Percentiles rank a stretch among this genome's conserved stretches.
Evolutionary conservation across 352 stramenopile genomes (phyloP).

Genomic region (Globisporangium solare): DNA sequence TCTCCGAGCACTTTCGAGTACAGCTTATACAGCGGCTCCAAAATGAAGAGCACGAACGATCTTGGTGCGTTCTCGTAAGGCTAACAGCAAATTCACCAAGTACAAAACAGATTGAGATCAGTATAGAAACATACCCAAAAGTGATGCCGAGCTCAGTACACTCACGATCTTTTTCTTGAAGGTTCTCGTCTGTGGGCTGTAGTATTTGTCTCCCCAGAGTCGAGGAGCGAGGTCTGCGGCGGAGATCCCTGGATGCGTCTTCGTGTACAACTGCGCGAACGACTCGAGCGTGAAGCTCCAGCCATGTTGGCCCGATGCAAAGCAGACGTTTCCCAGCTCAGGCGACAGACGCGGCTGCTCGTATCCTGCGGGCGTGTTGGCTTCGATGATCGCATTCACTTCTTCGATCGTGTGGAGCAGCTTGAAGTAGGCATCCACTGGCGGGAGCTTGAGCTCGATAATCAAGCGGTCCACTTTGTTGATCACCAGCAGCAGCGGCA

Average conservation of each 20-base stretch:
- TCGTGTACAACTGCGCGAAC: conserved; percentile 88
- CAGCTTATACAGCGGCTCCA: conserved; percentile 99
- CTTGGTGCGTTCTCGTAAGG: conserved; percentile 81
- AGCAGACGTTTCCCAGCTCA: conserved; percentile 96
- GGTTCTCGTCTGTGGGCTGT: conserved; percentile 87
- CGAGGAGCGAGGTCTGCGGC: conserved; percentile 82
- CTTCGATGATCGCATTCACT: conserved; percentile 91
- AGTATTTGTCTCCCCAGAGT: conserved; percentile 98
- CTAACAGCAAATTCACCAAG: conserved; percentile 25
- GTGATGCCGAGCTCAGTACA: neutral
- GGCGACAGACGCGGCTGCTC: conserved; percentile 83
- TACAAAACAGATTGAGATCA: neutral
- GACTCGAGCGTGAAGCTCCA: conserved; percentile 97
- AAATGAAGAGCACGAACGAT: conserved; percentile 97
- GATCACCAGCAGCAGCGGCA: conserved; percentile 91
- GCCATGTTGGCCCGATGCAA: conserved; percentile 94
- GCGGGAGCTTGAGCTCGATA: conserved; percentile 97
- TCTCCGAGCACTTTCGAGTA: conserved; percentile 96
- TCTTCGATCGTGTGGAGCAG: conserved; percentile 96
- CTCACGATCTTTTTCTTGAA: conserved; percentile 90
- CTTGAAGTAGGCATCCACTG: conserved; percentile 98
- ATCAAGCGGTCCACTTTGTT: conserved; percentile 99
- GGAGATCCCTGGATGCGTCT: conserved; percentile 75
- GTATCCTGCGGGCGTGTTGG: conserved; percentile 43
- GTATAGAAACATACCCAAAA: neutral